phyloP scores from a whole-genome alignment of 2,329 filamentous ascomycete genomes.

The Aspergillus tanneri region DNA sequence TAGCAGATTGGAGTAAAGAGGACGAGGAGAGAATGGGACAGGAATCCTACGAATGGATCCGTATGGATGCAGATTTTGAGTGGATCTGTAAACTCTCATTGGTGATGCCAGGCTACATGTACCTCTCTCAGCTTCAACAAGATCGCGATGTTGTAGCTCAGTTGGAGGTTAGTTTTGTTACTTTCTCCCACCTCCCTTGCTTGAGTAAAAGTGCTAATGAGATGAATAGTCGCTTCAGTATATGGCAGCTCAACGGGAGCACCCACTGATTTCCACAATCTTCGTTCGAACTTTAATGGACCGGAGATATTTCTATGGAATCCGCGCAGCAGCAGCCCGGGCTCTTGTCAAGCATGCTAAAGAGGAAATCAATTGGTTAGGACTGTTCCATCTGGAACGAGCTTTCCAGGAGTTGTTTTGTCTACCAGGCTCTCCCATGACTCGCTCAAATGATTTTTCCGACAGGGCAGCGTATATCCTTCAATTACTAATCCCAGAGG shows the following conservation, averaged over 20 bases:
- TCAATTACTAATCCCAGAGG: slow-evolving; percentile 76
- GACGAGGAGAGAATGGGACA: slow-evolving; percentile 89
- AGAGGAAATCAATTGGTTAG: slow-evolving; percentile 70
- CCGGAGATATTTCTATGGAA: slow-evolving; percentile 86
- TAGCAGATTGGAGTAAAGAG: slow-evolving; percentile 85
- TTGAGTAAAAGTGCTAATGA: slow-evolving; percentile 2
- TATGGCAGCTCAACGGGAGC: slow-evolving; percentile 64
- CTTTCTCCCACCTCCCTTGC: slow-evolving; percentile 1
- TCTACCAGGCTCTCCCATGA: slow-evolving; percentile 72
- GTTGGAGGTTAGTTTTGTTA: slow-evolving; percentile 51
- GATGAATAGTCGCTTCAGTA: slow-evolving; percentile 65
- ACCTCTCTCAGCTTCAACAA: slow-evolving; percentile 93
- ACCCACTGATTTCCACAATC: slow-evolving; percentile 83
- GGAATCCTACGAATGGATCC: slow-evolving; percentile 98
- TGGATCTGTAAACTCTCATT: slow-evolving; percentile 87
- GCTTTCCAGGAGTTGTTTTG: slow-evolving; percentile 89
- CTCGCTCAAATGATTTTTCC: slow-evolving; percentile 84
- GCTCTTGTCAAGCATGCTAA: slow-evolving; percentile 75
- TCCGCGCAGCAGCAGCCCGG: slow-evolving; percentile 79
- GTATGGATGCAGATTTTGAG: slow-evolving; percentile 96
- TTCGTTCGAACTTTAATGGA: slow-evolving; percentile 88
- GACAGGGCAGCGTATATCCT: slow-evolving; percentile 83
- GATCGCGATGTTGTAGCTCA: slow-evolving; percentile 95
- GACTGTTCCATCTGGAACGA: slow-evolving; percentile 78
- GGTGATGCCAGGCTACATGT: slow-evolving; percentile 94